Evolutionary conservation across 225 moss, liverwort and hornwort genomes (phyloP).

Genomic region (Rhytidiadelphus loreus): DNA sequence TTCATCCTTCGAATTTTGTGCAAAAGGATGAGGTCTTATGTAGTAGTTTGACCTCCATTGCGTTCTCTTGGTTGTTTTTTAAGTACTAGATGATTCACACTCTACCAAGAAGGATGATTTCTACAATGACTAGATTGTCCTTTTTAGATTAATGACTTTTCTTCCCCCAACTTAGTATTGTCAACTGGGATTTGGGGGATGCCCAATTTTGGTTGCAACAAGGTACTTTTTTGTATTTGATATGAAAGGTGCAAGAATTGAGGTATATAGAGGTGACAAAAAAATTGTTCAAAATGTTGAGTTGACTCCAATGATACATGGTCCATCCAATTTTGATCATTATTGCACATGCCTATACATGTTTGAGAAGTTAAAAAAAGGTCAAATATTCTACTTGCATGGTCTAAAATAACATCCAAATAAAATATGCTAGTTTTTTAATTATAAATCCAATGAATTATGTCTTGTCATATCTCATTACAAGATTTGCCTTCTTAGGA

Average conservation of each 20-base stretch:
- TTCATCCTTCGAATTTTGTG: too few species aligned
- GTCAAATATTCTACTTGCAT: background rate
- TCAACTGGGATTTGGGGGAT: background rate
- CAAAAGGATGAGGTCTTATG: too few species aligned
- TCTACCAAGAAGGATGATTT: too few species aligned
- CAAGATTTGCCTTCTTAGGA: background rate
- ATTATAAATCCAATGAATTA: background rate
- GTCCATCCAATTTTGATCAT: background rate
- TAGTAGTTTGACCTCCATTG: too few species aligned
- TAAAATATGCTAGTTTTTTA: background rate
- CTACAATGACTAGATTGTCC: rapidly evolving
- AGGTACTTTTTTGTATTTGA: background rate
- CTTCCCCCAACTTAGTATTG: background rate
- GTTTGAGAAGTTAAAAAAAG: background rate
- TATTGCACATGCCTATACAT: background rate
- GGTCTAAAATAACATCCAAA: background rate
- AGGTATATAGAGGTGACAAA: background rate
- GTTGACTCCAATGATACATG: rapidly evolving
- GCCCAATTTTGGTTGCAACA: background rate
- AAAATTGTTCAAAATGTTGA: background rate
- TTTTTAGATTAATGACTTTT: background rate
- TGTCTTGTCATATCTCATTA: background rate
- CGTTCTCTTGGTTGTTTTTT: too few species aligned
- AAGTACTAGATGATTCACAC: too few species aligned
- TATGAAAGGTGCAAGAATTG: too few species aligned